Evolutionary conservation across 345 rosid genomes (phyloP), one percentile per base, ranked within the genome.

Genomic region (Citrus australasica): DNA sequence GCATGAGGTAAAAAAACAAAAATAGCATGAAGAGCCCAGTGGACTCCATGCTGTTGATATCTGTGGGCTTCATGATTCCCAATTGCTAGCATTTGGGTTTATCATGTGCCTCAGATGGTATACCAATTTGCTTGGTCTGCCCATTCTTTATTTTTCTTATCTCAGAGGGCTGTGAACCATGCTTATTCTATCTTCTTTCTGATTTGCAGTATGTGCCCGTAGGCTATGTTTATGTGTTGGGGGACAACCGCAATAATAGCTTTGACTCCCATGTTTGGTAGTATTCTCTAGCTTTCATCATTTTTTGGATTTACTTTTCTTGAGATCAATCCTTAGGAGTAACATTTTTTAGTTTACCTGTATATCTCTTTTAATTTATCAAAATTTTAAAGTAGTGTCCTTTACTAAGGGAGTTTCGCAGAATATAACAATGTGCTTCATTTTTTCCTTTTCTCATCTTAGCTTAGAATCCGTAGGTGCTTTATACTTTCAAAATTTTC

Each of bases 211-310:
- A 37, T 78, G 84, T 85, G 68, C 85, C 88, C 4, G 24, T 13
- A 62, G 88, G 65, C 62, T 80, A 82, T 82, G 76, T 85, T 69
- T 82, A 66, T 46, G 80, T 85, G 73, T 56, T 85, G 82, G 86
- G 86, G 24, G 88, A 83, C 75, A 83, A 86, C 73, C 83, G 82
- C 25, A 79, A 83, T 17, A 79, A 81, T 55, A 86, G 85, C 77
- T 79, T 79, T 1, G 85, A 86, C 69, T 83, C 86, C 13, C 86
- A 83, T 86, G 55, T 32, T 55, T 82, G 82, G 85, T 85, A 80
- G 8, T 60, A 40, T 40, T 74, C 69, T 74, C 68, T 25, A 61
- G 56, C 67, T 33, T 17, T 71, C 5, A 9, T 13, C 75, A 71
- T 33, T 22, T 53, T 71, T 30, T 32, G 46, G 9, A 48, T 16